These are phyloP conservation scores for Gossypium ekmanianum DNA, from an alignment of 345 rosid genomes.

Conservation along the genomic window DNA sequence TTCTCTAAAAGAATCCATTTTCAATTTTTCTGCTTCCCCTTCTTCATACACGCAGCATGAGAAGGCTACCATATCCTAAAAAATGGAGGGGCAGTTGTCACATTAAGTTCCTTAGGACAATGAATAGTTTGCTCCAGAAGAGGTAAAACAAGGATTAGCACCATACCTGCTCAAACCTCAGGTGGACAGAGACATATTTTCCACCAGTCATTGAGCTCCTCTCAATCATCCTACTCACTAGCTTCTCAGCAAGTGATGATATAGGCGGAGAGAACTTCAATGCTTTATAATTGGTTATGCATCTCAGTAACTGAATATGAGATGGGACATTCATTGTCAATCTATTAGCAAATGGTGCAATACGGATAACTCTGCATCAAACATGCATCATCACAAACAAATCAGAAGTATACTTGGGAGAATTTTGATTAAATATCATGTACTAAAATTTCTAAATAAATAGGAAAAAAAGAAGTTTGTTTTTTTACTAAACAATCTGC, in stretches of 20 bases:
- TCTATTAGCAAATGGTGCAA: conserved; percentile 93
- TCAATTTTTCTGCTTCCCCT: conserved; percentile 64
- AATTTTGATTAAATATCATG: background rate
- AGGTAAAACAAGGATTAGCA: background rate
- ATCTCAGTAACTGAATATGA: conserved; percentile 76
- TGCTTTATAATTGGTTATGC: conserved; percentile 84
- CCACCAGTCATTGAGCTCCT: conserved; percentile 68
- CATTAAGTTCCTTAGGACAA: background rate
- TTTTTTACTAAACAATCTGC: background rate
- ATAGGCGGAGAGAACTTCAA: conserved; percentile 65
- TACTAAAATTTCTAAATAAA: background rate
- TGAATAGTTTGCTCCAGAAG: background rate
- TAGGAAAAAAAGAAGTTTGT: background rate
- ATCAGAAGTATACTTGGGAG: background rate
- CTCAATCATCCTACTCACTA: conserved; percentile 64
- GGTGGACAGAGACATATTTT: conserved; percentile 79
- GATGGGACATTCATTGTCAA: conserved; percentile 92
- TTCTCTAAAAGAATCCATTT: conserved; percentile 67
- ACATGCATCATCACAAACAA: conserved; percentile 18
- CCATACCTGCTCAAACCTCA: conserved; percentile 88
- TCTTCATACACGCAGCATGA: conserved; percentile 91
- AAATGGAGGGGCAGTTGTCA: conserved; percentile 6
- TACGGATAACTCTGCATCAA: conserved; percentile 67
- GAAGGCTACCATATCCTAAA: conserved; percentile 97
- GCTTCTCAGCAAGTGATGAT: conserved; percentile 54